Evolutionary conservation across 1,139 yeast species (phyloP).

Genomic region (Diutina sp.): DNA sequence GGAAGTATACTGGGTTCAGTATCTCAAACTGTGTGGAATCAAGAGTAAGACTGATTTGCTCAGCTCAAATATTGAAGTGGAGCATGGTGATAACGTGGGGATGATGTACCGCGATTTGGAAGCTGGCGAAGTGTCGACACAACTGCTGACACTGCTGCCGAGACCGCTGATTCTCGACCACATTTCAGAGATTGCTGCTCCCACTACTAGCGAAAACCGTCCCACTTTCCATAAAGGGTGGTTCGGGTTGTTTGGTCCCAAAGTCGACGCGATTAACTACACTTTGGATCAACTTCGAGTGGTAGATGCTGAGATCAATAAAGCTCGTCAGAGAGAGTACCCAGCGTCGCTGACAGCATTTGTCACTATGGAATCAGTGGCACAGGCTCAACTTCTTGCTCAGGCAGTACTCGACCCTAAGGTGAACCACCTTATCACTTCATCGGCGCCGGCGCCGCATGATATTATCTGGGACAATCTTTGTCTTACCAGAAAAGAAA

Average conservation of each 20-base stretch:
- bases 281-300: constrained; percentile 42
- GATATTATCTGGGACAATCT: constrained; percentile 71
- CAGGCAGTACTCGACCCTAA: constrained; percentile 73
- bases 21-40: constrained; percentile 33
- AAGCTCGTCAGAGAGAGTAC: not conserved
- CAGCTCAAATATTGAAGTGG: constrained; percentile 4
- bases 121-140: not conserved
- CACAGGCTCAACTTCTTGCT: constrained; percentile 79
- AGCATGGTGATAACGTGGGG: not conserved
- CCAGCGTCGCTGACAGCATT: constrained; percentile 44
- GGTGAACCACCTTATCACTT: constrained; percentile 56
- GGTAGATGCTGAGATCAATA: constrained; percentile 37
- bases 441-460: constrained; percentile 71
- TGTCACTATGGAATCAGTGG: constrained; percentile 74
- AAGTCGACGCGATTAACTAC: constrained; percentile 54
- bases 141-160: not conserved
- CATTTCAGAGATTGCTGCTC: not conserved
- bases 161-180: not conserved
- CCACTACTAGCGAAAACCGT: constrained; percentile 14
- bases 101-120: not conserved
- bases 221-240: constrained; percentile 42
- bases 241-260: constrained; percentile 40
- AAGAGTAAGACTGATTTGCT: constrained; percentile 17
- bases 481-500: constrained; percentile 42
- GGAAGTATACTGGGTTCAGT: constrained; percentile 71